Evolutionary conservation across 2,329 filamentous ascomycete genomes (phyloP), one percentile per base, ranked within the genome.

Genomic region (Mycosphaerella sp.): DNA sequence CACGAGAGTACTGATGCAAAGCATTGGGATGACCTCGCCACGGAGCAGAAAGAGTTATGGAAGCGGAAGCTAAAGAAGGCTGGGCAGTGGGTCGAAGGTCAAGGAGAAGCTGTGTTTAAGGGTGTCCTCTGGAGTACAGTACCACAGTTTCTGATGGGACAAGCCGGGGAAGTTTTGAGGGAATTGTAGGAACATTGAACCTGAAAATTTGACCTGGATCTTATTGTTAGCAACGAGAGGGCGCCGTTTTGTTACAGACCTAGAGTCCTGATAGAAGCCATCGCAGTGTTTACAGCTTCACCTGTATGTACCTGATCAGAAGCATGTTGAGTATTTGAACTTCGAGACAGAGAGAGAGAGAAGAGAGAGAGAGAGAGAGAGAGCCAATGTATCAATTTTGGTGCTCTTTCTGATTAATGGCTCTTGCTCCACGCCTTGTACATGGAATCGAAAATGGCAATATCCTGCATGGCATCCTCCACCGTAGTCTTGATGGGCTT

Each of bases 61-160:
- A 89, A 83, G 72, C 71, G 79, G 61, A 80, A 78, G 66, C 76
- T 95, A 36, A 75, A 76, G 52, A 77, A 84, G 51, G 84, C 87
- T 0, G 89, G 89, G 0, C 81, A 89, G 59, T 95, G 88, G 89
- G 80, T 81, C n/a, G 83, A 85, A 66, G 78, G 81, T 38, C 87
- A 92, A 76, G 87, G 87, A 2, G 88, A 92, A 74, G 78, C 76
- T 8, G 80, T 93, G 31, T 79, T 95, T 62, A 83, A 84, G 71
- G 86, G 87, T 2, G 80, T 95, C 32, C 73, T 95, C 58, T 95
- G 95, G 71, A 81, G 83, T 17, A 80, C 89, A 80, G 41, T 51
- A 23, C 48, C 48, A 5, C 38, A 41, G 1, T 85, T 80, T 2
- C 73, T 77, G 48, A 80, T 87, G 12, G 80, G 82, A 61, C 57